Base-by-base conservation (phyloP, 139 green algal genomes). In the Astrephomene gubernaculifera region DNA sequence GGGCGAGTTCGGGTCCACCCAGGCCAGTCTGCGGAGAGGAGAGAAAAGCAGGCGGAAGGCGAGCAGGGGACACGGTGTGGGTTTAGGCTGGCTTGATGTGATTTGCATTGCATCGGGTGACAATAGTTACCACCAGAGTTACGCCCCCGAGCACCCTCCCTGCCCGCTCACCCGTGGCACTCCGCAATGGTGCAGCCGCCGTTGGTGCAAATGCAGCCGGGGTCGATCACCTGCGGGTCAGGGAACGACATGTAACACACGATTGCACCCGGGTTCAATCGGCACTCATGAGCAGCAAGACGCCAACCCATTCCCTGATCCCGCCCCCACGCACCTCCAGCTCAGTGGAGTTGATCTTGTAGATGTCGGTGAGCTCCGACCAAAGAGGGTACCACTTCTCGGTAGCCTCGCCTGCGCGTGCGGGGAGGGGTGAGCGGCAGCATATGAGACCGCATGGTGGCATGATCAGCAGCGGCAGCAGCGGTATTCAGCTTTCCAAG, bases 141-240 rank as follows among this genome's bases (percentile, higher is more conserved):
- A 17, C 12, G 49, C 12, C 12, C 49, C 17, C 49, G n/a, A n/a
- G n/a, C 49, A 12, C 17, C 49, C 12, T 57, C 12, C 49, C 12
- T 17, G 49, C 17, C 49, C 29, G 70, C 81, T 35, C 70, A 78
- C 70, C 75, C 75, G 61, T 74, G 49, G 44, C 78, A 73, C 52
- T 88, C 71, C 43, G 45, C 65, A 25, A 70, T 39, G 4, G 64
- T 85, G 69, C 85, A 89, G 33, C n/a, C 68, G 3, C 21, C 19
- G 19, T 63, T 60, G 54, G 68, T 52, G 69, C 85, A 89, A 8
- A 89, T 65, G 85, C 75, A 89, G 75, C 53, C 75, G 1, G 45
- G 41, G 36, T 71, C 67, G 17, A 81, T 39, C 0, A 74, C 71
- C 52, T 67, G 70, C 8, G 44, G 35, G 41, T 33, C 19, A 14